phyloP scores from a whole-genome alignment of 2,329 filamentous ascomycete genomes.

The Penicillium sp. region DNA sequence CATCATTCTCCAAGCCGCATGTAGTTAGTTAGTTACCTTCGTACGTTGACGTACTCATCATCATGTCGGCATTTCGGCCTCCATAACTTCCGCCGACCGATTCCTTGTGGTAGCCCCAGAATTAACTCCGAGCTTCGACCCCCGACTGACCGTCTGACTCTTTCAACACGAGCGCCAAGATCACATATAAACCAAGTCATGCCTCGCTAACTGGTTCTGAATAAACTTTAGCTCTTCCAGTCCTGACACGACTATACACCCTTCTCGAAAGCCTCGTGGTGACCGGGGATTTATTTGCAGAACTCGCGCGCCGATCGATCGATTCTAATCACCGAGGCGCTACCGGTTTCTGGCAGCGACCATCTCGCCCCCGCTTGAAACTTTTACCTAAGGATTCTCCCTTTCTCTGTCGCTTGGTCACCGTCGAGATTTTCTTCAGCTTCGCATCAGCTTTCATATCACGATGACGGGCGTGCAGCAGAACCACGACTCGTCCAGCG shows the following conservation, averaged over 20 bases:
- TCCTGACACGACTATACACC: neutral
- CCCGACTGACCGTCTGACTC: slow-evolving; percentile 5
- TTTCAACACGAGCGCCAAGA: neutral
- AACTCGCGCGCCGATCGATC: slow-evolving; percentile 17
- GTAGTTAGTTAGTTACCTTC: neutral
- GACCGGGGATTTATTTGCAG: neutral
- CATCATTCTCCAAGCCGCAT: neutral
- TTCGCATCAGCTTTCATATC: slow-evolving; percentile 4
- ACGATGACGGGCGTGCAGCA: slow-evolving; percentile 17
- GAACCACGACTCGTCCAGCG: slow-evolving; percentile 23
- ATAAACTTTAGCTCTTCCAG: too few species aligned
- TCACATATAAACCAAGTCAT: neutral
- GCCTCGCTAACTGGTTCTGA: neutral
- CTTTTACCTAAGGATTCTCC: slow-evolving; percentile 11
- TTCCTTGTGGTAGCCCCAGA: neutral
- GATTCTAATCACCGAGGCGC: slow-evolving; percentile 18
- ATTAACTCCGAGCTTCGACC: slow-evolving; percentile 9
- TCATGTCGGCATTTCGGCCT: slow-evolving; percentile 7
- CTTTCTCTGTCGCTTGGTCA: neutral
- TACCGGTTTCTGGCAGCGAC: slow-evolving; percentile 14
- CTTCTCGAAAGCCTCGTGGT: neutral
- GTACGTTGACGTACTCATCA: neutral
- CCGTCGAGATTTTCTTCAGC: neutral
- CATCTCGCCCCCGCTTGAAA: slow-evolving; percentile 7
- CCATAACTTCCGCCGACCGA: slow-evolving; percentile 8